A percentile compares a stretch with the other conserved stretches of the same genome.
These are phyloP conservation scores for Sclerotinia glacialis DNA, from an alignment of 2,329 filamentous ascomycete species.

Conservation along the genomic window DNA sequence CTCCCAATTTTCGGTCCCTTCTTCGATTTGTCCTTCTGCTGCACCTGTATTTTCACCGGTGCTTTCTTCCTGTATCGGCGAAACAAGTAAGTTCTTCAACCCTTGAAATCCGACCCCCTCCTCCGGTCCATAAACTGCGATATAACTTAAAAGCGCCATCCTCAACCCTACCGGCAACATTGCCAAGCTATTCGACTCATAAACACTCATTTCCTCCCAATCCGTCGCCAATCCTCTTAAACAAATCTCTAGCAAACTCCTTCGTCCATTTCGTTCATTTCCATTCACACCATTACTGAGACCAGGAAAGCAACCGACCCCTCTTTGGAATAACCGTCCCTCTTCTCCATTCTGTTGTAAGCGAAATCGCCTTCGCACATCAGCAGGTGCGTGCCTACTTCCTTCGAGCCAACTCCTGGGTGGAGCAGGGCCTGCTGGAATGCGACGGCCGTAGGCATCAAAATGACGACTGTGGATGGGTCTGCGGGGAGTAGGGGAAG, in stretches of 20 bases:
- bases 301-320: conserved; percentile 42
- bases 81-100: conserved; percentile 48
- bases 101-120: conserved; percentile 51
- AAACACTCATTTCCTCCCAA: conserved; percentile 55
- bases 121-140: conserved; percentile 46
- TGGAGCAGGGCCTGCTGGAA: conserved; percentile 57
- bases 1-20: conserved; percentile 32
- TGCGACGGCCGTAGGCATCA: conserved; percentile 49
- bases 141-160: conserved; percentile 50
- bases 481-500: conserved; percentile 45
- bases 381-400: conserved; percentile 36
- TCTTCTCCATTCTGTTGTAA: conserved; percentile 6
- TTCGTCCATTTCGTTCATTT: conserved; percentile 2
- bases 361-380: conserved; percentile 5
- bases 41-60: not conserved
- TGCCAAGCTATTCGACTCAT: conserved; percentile 56
- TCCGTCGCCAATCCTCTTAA: conserved; percentile 51
- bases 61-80: conserved; percentile 27
- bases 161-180: conserved; percentile 54
- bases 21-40: not conserved
- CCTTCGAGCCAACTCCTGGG: conserved; percentile 55
- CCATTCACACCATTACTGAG: conserved; percentile 32
- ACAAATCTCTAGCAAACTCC: conserved; percentile 48
- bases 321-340: conserved; percentile 36
- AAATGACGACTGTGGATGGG: conserved; percentile 41